Evolutionary conservation across 805 yeast species (phyloP).

Genomic region (Schwanniomyces yamadae): DNA sequence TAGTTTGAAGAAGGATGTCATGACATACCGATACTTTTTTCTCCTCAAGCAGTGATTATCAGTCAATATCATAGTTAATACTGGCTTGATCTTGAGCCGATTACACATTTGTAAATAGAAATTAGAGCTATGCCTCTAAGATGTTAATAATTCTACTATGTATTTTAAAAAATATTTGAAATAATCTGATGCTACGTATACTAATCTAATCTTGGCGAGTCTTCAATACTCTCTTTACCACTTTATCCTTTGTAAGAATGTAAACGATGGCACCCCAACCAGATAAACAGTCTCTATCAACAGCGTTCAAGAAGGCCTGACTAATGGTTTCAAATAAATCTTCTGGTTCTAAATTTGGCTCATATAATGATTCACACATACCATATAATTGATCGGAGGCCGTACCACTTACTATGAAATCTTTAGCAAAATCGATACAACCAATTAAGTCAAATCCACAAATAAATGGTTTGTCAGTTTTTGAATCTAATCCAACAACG

Average conservation of each 20-base stretch:
- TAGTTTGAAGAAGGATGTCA: too few species aligned
- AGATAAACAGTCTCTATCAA: conserved; percentile 93
- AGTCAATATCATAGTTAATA: too few species aligned
- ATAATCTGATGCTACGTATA: conserved; percentile 3
- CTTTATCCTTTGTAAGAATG: conserved; percentile 87
- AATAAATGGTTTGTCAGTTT: conserved; percentile 79
- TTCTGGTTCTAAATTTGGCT: conserved; percentile 90
- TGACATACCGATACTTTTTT: too few species aligned
- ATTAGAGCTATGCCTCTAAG: too few species aligned
- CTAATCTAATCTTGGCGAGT: conserved; percentile 84
- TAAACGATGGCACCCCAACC: conserved; percentile 99
- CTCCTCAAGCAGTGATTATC: not conserved
- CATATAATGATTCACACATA: conserved; percentile 96
- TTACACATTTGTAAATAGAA: too few species aligned
- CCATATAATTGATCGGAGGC: conserved; percentile 97
- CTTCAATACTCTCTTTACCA: conserved; percentile 80
- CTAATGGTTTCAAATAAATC: conserved; percentile 94
- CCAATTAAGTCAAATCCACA: conserved; percentile 97
- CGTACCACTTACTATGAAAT: conserved; percentile 93
- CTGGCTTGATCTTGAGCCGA: too few species aligned
- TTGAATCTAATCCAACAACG: conserved; percentile 90
- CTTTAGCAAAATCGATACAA: conserved; percentile 91
- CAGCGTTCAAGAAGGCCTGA: conserved; percentile 91
- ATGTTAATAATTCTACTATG: too few species aligned
- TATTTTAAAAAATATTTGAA: too few species aligned